phyloP scores from a whole-genome alignment of 2,329 filamentous ascomycete species.

The Fusarium clavum region DNA sequence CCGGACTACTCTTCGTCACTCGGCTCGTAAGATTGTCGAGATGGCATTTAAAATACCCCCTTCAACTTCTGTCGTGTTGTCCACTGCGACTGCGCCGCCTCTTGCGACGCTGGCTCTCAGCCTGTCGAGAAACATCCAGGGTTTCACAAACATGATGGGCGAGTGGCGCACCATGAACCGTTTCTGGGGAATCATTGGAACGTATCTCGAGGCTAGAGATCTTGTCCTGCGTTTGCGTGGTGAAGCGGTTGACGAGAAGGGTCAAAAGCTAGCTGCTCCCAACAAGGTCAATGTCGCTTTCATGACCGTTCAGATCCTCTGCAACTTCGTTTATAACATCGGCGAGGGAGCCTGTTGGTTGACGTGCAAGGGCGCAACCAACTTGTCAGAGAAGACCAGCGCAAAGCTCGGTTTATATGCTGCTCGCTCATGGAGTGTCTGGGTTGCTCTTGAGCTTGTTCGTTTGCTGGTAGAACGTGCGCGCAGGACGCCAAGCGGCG shows the following conservation, averaged over 20 bases:
- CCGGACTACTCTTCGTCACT: constrained; percentile 67
- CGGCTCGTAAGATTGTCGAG: constrained; percentile 64
- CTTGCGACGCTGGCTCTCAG: constrained; percentile 59
- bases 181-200: constrained; percentile 79
- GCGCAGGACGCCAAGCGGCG: constrained; percentile 53
- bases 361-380: constrained; percentile 76
- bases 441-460: constrained; percentile 80
- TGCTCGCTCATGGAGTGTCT: constrained; percentile 81
- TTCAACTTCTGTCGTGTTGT: constrained; percentile 61
- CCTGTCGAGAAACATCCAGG: constrained; percentile 65
- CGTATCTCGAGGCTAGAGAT: constrained; percentile 74
- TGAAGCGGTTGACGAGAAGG: constrained; percentile 54
- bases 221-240: constrained; percentile 52
- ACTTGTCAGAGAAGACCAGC: constrained; percentile 66
- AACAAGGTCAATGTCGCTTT: constrained; percentile 59
- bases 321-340: constrained; percentile 76
- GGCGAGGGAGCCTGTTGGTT: constrained; percentile 89
- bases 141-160: constrained; percentile 72
- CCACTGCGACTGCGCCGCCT: constrained; percentile 52
- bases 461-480: constrained; percentile 66
- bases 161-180: constrained; percentile 80
- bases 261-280: constrained; percentile 47
- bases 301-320: constrained; percentile 75
- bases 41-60: constrained; percentile 64
- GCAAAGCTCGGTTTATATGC: constrained; percentile 76